Base-by-base conservation (phyloP, 108 stramenopile genomes). In the Discostella pseudostelligera region DNA sequence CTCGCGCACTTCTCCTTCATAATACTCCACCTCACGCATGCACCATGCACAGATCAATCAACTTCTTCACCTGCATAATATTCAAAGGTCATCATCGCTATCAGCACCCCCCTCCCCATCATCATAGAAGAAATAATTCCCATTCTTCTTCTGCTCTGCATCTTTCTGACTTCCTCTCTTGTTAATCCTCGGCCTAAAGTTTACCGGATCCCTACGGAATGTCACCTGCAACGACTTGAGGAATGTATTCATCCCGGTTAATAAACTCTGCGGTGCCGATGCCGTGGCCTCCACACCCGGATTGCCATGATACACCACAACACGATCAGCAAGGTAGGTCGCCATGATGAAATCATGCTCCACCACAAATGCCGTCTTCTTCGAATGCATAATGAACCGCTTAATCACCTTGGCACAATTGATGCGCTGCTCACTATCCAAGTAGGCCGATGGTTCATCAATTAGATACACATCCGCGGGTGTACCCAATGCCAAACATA, bases 291-390 rank as follows among this genome's bases (percentile, higher is more conserved):
- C 97, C 16, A 98, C 72, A 60, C 96, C 97, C 8, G 99, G 97
- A n/a, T 80, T 59, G 43, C 97, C 97, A 45, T 84, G 73, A 79
- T 98, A 99, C 29, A 98, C 99, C 70, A 98, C 94, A 3, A 99
- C 99, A 39, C 97, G 84, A 68, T 98, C 97, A 17, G 96, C 96
- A 46, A 98, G 89, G 75, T 98, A 98, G 9, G 97, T 99, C 35
- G 96, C 97, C 99, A 99, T 99, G 80, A 98, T 97, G 81, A 99
- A 99, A 84, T 98, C 97, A 82, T 98, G 97, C 85, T 98, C 97
- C 1, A 99, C 97, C 37, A 99, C 85, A 80, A 98, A 98, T 17
- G 97, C 97, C 8, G 97, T 97, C 81, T 96, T 96, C 89, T 98
- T 98, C 39, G 90, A 84, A 83, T 97, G 97, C 89, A 98, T 96